A percentile compares a stretch with the other conserved stretches of the same genome.
phyloP scores from a whole-genome alignment of 202 grass and related monocot species.

The Setaria italica region DNA sequence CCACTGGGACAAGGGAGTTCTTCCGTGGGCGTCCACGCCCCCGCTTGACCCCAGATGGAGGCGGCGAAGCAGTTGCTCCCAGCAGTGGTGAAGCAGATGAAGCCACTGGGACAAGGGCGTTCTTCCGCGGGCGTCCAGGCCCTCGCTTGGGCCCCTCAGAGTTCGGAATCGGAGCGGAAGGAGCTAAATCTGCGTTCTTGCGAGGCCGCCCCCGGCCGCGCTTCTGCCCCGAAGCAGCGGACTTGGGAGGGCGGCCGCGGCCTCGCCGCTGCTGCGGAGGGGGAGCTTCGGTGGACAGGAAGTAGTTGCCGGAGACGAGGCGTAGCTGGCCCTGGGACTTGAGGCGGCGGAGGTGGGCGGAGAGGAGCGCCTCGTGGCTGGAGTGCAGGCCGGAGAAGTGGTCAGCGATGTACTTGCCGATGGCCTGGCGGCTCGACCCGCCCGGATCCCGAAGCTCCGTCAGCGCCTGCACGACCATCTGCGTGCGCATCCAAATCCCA shows the following conservation, averaged over 20 bases:
- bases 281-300: constrained; percentile 28
- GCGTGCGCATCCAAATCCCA: background rate
- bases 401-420: constrained; percentile 48
- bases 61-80: background rate
- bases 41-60: background rate
- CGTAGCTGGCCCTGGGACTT: constrained; percentile 37
- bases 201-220: constrained; percentile 44
- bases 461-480: constrained; percentile 62
- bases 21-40: constrained; percentile 19
- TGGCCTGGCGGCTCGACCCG: constrained; percentile 36
- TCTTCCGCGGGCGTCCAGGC: constrained; percentile 41
- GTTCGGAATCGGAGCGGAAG: background rate
- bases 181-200: constrained; percentile 15
- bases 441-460: constrained; percentile 41
- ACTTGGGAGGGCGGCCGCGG: constrained; percentile 26
- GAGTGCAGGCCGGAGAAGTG: constrained; percentile 53
- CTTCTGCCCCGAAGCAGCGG: constrained; percentile 16
- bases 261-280: background rate
- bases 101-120: background rate
- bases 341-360: constrained; percentile 57
- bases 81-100: background rate
- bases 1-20: background rate
- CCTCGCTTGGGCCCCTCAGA: background rate
- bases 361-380: constrained; percentile 47
- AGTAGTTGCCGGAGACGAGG: constrained; percentile 40